Evolutionary conservation across 768 basidiomycete species (phyloP), one percentile per base, ranked within the genome.

Genomic region (Podaxis rugospora): DNA sequence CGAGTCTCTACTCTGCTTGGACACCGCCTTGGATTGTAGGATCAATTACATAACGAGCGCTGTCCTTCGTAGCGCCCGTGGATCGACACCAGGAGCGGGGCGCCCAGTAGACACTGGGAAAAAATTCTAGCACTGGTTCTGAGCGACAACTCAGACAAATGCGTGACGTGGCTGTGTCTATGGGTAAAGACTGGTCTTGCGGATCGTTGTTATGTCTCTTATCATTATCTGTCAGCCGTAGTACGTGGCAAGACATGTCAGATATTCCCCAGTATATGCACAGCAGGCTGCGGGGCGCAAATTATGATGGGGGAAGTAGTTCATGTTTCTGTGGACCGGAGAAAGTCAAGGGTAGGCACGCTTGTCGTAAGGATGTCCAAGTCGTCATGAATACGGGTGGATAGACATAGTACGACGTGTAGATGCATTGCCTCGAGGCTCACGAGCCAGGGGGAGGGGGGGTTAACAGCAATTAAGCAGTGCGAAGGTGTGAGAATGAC

Each of bases 341-440:
- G 32, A 32, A 32, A 32, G 28, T 7, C 28, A 7, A 32, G 32
- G 7, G 7, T 32, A 32, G 9, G 32, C 7, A 32, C 7, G 32
- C 32, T 32, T 9, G 7, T 7, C 32, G 32, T 32, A 32, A 32
- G 32, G 32, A 35, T n/a, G 36, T n/a, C 39, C 13, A 21, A 54
- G 35, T n/a, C 0, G 42, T 18, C 51, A 52, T 16, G 32, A 16
- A 16, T 16, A 27, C 23, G n/a, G 28, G 14, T 5, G 16, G 27
- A 32, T 18, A 11, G 13, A 16, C n/a, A 44, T 18, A 40, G 18
- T 5, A 51, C 47, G 55, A 46, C 44, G 46, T 51, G 14, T 27
- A 57, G 10, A n/a, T 23, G 57, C 50, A 59, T 39, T 39, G 57
- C 57, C 50, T 51, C 16, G 57, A 59, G 57, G 57, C 50, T 59